Percentiles rank a stretch among this genome's conserved stretches.
phyloP scores from a whole-genome alignment of 2,329 filamentous ascomycete genomes.

The Chaetomiaceae sp. region DNA sequence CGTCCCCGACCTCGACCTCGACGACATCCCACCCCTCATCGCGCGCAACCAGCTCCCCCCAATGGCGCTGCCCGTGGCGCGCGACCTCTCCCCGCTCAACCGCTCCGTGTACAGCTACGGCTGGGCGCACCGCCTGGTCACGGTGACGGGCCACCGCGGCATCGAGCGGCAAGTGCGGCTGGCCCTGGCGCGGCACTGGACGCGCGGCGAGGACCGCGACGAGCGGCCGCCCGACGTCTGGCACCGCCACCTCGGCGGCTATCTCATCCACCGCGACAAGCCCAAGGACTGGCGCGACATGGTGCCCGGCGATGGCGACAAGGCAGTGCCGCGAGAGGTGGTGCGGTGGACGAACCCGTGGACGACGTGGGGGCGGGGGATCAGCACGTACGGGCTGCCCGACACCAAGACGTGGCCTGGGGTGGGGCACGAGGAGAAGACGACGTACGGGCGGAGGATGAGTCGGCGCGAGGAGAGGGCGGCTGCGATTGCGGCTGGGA shows the following conservation, averaged over 20 bases:
- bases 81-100: conserved; percentile 43
- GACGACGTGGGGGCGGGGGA: conserved; percentile 27
- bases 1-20: conserved; percentile 40
- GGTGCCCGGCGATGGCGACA: conserved; percentile 11
- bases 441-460: conserved; percentile 22
- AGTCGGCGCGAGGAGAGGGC: conserved; percentile 8
- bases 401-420: conserved; percentile 28
- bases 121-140: conserved; percentile 60
- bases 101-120: conserved; percentile 67
- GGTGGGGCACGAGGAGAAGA: conserved; percentile 25
- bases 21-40: conserved; percentile 37
- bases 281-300: conserved; percentile 24
- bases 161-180: conserved; percentile 61
- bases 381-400: conserved; percentile 26
- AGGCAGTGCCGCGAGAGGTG: conserved; percentile 22
- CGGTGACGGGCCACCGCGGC: conserved; percentile 65
- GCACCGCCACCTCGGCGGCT: conserved; percentile 25
- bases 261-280: conserved; percentile 27
- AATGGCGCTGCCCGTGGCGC: conserved; percentile 36
- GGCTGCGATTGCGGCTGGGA: too few relatives aligned
- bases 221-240: conserved; percentile 24
- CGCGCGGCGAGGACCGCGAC: conserved; percentile 10
- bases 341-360: conserved; percentile 24
- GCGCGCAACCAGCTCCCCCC: conserved; percentile 42
- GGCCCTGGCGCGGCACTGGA: conserved; percentile 23